A percentile compares a stretch with the other conserved stretches of the same genome.
These are phyloP conservation scores for Colletotrichum musae DNA, from an alignment of 2,329 filamentous ascomycete species.

Conservation along the genomic window DNA sequence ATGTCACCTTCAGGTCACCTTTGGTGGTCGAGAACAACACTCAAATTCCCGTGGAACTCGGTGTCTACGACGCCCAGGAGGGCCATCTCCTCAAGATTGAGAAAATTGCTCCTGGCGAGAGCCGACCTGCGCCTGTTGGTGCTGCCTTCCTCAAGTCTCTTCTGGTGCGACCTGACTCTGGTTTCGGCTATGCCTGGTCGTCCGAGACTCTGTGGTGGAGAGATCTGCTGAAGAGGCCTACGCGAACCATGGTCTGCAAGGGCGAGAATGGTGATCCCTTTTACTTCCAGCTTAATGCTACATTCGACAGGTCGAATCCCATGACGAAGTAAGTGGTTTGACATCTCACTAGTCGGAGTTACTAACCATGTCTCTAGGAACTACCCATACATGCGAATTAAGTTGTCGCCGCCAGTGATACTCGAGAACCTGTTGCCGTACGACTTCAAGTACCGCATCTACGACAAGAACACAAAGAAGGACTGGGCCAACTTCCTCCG, in stretches of 20 bases:
- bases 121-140: constrained; percentile 90
- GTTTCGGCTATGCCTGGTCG: constrained; percentile 97
- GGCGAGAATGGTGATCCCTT: constrained; percentile 91
- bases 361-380: constrained; percentile 64
- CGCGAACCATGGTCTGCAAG: constrained; percentile 88
- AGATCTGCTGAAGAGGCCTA: constrained; percentile 87
- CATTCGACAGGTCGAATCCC: constrained; percentile 87
- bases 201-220: constrained; percentile 92
- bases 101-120: constrained; percentile 94
- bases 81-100: constrained; percentile 97
- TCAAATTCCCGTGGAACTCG: constrained; percentile 94
- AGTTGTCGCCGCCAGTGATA: constrained; percentile 92
- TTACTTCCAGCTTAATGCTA: constrained; percentile 95
- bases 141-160: constrained; percentile 91
- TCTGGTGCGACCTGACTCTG: constrained; percentile 91
- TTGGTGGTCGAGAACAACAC: constrained; percentile 95
- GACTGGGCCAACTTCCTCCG: constrained; percentile 99
- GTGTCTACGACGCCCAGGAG: constrained; percentile 88
- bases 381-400: constrained; percentile 95
- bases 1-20: constrained; percentile 94
- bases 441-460: constrained; percentile 99
- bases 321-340: constrained; percentile 73
- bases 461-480: constrained; percentile 98
- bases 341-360: background rate
- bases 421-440: constrained; percentile 95